Base-by-base conservation (phyloP, 139 green algal genomes). In the Chlorella sp. region DNA sequence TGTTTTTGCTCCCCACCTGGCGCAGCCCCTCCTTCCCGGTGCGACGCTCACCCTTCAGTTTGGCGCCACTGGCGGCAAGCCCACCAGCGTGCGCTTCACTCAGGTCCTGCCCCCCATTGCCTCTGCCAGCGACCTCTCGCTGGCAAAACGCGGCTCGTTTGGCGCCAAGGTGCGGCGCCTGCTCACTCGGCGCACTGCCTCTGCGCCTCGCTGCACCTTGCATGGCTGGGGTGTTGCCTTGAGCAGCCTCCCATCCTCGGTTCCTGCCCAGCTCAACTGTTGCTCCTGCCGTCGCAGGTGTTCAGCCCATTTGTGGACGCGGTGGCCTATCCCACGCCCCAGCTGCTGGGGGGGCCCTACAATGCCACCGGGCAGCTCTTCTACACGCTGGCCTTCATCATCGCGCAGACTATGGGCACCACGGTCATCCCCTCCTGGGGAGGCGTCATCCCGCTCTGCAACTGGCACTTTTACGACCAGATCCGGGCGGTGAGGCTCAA, bases 341-440 rank as follows among this genome's bases (percentile, higher is more conserved):
- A 35, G 27, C 38, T 76, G 50, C 69, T 65, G 5, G 55, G 38
- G 36, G n/a, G n/a, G n/a, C 35, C 43, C 23, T 27, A n/a, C 8
- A 40, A 25, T 4, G 69, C 69, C 6, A 43, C 69, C 14, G 53
- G 53, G 15, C 69, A 76, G 36, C 29, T 45, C 53, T 76, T 53
- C 31, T 76, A 36, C 50, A 76, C 69, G 11, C 69, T 76, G 38
- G 69, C 69, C n/a, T 76, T 76, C 40, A 45, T 76, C 15, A 55
- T 29, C 0, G 69, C 69, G 12, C 40, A n/a, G n/a, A n/a, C n/a
- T n/a, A n/a, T n/a, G n/a, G n/a, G n/a, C n/a, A n/a, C 42, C 12
- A 66, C 42, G 59, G 59, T 40, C 29, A 43, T 59, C 2, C 51
- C 69, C 8, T 23, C 69, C 53, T 76, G 69, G 69, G 69, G 53